A percentile compares a stretch with the other conserved stretches of the same genome.
Conservation (phyloP, 805 yeast genomes). For the Ogataea methanolica region DNA sequence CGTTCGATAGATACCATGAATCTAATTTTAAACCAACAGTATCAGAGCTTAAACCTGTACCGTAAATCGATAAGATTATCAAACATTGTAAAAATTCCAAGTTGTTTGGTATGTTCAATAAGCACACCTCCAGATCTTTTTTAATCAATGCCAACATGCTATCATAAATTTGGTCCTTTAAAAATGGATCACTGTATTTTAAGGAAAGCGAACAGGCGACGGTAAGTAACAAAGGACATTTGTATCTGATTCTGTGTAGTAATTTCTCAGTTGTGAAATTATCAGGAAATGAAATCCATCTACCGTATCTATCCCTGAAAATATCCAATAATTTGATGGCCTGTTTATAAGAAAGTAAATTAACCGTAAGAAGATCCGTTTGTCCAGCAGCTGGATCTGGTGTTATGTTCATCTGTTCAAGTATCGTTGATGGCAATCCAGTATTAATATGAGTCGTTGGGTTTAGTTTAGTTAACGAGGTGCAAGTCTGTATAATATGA, state of each 20-base stretch:
- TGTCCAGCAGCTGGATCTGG: conserved; percentile 2
- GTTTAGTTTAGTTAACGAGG: conserved; percentile 35
- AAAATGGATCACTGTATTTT: conserved; percentile 40
- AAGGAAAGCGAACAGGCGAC: conserved; percentile 61
- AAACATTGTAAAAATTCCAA: conserved; percentile 66
- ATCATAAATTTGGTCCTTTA: conserved; percentile 39
- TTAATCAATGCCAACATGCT: conserved; percentile 42
- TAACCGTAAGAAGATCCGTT: conserved; percentile 46
- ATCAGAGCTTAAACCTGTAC: conserved; percentile 53
- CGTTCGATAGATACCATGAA: conserved; percentile 64
- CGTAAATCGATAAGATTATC: conserved; percentile 61
- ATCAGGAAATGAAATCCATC: conserved; percentile 74
- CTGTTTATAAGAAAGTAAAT: conserved; percentile 44
- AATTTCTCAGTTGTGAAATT: conserved; percentile 43
- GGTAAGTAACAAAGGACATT: conserved; percentile 62
- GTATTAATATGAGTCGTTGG: conserved; percentile 6
- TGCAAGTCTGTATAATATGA: conserved; percentile 31
- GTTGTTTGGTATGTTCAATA: conserved; percentile 37
- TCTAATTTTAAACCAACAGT: conserved; percentile 45
- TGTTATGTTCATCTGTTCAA: conserved; percentile 8
- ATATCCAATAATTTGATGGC: conserved; percentile 47
- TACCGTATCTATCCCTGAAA: conserved; percentile 64
- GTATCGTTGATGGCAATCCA: conserved; percentile 20
- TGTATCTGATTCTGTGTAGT: conserved; percentile 41
- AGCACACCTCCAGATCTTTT: conserved; percentile 42